Evolutionary conservation across 164 flowering plant genomes (phyloP).

Genomic region (Aristolochia fimbriata): DNA sequence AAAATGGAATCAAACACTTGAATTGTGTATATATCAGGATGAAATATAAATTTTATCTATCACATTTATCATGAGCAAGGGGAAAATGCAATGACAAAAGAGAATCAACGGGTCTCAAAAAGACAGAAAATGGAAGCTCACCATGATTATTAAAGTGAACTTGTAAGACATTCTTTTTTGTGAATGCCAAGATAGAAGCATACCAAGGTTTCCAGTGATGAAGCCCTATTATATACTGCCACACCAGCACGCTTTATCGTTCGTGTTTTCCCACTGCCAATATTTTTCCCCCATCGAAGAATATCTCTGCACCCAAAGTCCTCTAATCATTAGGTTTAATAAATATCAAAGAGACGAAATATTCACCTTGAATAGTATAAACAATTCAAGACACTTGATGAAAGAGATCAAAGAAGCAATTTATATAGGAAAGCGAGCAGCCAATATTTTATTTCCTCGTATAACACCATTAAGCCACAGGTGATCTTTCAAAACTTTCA

Average conservation of each 20-base stretch:
- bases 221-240: conserved; percentile 83
- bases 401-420: background rate
- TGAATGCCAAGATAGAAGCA: conserved; percentile 14
- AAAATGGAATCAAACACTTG: too few species aligned
- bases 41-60: too few species aligned
- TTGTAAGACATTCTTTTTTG: background rate
- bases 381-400: background rate
- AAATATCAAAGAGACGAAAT: background rate
- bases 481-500: background rate
- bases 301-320: conserved; percentile 37
- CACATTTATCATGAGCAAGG: too few species aligned
- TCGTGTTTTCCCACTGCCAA: conserved; percentile 55
- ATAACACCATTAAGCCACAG: background rate
- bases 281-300: conserved; percentile 87
- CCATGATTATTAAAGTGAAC: background rate
- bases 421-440: background rate
- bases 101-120: background rate
- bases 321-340: background rate
- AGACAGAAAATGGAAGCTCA: background rate
- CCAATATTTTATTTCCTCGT: too few species aligned
- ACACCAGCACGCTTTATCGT: conserved; percentile 79
- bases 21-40: too few species aligned
- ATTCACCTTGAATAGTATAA: background rate
- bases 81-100: background rate
- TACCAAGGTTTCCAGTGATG: conserved; percentile 85